These are phyloP conservation scores for Lanmaoa pseudosensibilis DNA, from an alignment of 768 basidiomycete species.

Conservation along the genomic window DNA sequence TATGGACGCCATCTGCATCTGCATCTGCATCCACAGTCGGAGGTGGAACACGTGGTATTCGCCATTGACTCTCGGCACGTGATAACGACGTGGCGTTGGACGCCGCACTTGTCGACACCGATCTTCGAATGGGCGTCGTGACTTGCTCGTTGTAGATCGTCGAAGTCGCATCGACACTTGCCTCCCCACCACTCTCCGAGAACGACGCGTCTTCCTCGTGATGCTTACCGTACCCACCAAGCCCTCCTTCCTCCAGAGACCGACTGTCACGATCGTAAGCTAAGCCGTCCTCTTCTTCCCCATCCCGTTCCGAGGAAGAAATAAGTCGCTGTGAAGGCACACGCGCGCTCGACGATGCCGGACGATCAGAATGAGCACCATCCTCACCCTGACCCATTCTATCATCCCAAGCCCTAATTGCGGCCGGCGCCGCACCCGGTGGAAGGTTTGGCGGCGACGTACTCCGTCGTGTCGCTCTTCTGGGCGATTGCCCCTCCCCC, in stretches of 20 bases:
- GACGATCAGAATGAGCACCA: constrained; percentile 32
- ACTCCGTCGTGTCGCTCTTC: constrained; percentile 31
- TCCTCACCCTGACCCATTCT: constrained; percentile 35
- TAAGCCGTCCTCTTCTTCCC: constrained; percentile 28
- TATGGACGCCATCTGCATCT: constrained; percentile 15
- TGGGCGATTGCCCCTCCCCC: constrained; percentile 15
- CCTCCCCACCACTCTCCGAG: constrained; percentile 11
- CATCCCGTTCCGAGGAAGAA: constrained; percentile 34
- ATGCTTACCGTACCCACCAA: constrained; percentile 12
- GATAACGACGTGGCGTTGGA: constrained; percentile 4
- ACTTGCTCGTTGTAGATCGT: background rate
- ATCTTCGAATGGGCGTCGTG: constrained; percentile 3
- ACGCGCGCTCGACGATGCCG: constrained; percentile 33
- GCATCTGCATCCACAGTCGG: constrained; percentile 35
- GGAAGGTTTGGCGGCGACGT: constrained; percentile 42
- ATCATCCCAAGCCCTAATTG: constrained; percentile 38
- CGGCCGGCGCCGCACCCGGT: constrained; percentile 42
- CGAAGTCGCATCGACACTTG: background rate
- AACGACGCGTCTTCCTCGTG: constrained; percentile 11
- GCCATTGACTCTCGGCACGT: constrained; percentile 26
- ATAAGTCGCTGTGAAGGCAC: constrained; percentile 35
- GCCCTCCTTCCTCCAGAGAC: constrained; percentile 4
- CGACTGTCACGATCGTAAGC: constrained; percentile 26
- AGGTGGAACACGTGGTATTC: constrained; percentile 40
- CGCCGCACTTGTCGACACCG: constrained; percentile 6